Base-by-base conservation (phyloP, 345 rosid genomes). In the Euphorbia pulcherrima region DNA sequence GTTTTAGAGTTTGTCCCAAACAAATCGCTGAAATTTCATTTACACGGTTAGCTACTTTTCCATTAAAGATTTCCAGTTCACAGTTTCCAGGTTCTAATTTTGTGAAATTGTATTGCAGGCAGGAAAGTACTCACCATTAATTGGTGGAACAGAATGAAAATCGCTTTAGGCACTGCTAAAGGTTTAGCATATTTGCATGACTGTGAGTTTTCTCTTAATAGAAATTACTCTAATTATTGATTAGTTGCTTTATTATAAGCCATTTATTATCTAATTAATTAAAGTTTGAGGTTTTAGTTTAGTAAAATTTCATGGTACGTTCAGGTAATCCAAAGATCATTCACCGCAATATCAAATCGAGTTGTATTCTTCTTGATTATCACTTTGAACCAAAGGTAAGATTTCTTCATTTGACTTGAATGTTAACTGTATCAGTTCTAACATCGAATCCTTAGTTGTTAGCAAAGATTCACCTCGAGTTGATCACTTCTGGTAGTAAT, bases 41-140 rank as follows among this genome's bases (percentile, higher is more conserved):
- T 73, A 53, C 71, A 60, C 21, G 71, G 76, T 67, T 21, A 73
- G 60, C 65, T 33, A 14, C 4, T 52, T 20, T 46, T 13, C n/a
- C 6, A 24, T 51, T 51, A 7, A 51, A 33, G 37, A 7, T 33
- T 33, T 33, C 37, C 37, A 33, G 7, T 7, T 33, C 37, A 33
- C 7, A 33, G 37, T 33, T 33, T 33, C 37, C 7, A 33, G 7
- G 37, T 33, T 33, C 37, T 33, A 33, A 33, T 2, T 33, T 2
- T 33, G 4, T 2, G 3, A 3, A 33, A 23, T 55, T 24, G 26
- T 26, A 55, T 67, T 16, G 26, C 75, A 91, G 96, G 86, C 66
- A 82, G 83, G 72, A 86, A 71, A 3, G 64, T 40, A 20, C 50
- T 44, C 10, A 33, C 20, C 17, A 56, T 74, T 26, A 41, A 27